Evolutionary conservation across 1,284 basidiomycete genomes (phyloP).

Genomic region (Sanghuangporus weigelae): DNA sequence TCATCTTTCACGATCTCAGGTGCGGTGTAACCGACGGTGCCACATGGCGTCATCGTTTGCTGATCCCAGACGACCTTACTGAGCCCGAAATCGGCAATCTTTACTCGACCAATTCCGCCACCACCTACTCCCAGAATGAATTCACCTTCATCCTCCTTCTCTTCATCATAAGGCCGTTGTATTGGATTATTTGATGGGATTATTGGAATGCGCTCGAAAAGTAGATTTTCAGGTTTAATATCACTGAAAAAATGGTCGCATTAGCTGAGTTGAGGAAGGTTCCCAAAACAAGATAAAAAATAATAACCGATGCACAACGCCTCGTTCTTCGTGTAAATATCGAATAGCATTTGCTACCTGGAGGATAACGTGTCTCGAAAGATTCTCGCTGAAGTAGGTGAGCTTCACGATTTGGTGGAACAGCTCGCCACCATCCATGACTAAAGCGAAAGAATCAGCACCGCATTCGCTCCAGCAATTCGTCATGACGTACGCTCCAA

Average conservation of each 20-base stretch:
- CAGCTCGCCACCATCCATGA: constrained; percentile 96
- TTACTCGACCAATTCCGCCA: constrained; percentile 96
- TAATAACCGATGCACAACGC: constrained; percentile 83
- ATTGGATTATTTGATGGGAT: constrained; percentile 78
- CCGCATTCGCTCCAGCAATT: not conserved
- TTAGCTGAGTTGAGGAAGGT: not conserved
- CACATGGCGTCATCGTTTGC: constrained; percentile 98
- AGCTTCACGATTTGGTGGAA: constrained; percentile 99
- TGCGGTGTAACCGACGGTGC: constrained; percentile 98
- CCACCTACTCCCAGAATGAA: constrained; percentile 90
- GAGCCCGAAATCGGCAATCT: constrained; percentile 98
- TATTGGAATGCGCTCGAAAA: constrained; percentile 94
- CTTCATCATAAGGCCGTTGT: constrained; percentile 92
- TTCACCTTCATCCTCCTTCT: constrained; percentile 98
- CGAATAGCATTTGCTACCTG: constrained; percentile 96
- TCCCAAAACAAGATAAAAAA: not conserved
- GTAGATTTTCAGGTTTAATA: constrained; percentile 97
- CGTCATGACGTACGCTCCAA: constrained; percentile 68
- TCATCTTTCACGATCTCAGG: constrained; percentile 99
- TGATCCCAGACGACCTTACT: constrained; percentile 99
- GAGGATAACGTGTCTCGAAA: constrained; percentile 92
- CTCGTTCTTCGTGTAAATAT: constrained; percentile 96
- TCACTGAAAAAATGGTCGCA: constrained; percentile 42
- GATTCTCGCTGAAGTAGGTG: constrained; percentile 96
- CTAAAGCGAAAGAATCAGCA: constrained; percentile 34